A percentile compares a stretch with the other conserved stretches of the same genome.
These are phyloP conservation scores for Exophiala calicioides DNA, from an alignment of 2,329 filamentous ascomycete species.

Conservation along the genomic window DNA sequence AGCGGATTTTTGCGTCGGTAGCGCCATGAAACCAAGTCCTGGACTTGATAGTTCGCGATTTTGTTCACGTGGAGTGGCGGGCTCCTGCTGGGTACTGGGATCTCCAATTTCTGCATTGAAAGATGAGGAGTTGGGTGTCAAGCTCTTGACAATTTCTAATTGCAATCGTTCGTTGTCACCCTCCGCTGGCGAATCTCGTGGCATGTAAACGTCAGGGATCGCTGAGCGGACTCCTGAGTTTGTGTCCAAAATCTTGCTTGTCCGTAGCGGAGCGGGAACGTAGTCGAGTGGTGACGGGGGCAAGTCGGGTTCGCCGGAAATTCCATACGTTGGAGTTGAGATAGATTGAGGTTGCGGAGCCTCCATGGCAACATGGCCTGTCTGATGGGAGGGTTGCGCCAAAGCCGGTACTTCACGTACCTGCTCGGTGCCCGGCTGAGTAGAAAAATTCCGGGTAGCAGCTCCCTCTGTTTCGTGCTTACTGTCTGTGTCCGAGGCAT, in stretches of 20 bases:
- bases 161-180: conserved; percentile 48
- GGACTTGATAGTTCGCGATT: neutral
- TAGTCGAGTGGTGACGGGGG: conserved; percentile 27
- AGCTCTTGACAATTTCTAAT: conserved; percentile 51
- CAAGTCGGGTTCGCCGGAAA: conserved; percentile 7
- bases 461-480: conserved; percentile 45
- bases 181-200: conserved; percentile 40
- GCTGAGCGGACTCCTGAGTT: conserved; percentile 34
- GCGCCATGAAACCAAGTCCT: neutral
- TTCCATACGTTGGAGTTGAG: conserved; percentile 2
- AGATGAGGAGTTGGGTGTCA: conserved; percentile 38
- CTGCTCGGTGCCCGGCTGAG: neutral
- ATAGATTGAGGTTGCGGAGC: conserved; percentile 1
- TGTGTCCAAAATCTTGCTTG: conserved; percentile 16
- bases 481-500: conserved; percentile 38
- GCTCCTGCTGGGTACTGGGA: neutral
- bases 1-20: neutral
- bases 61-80: neutral
- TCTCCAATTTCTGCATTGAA: conserved; percentile 8
- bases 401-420: neutral
- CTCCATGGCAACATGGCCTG: too few relatives aligned
- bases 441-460: conserved; percentile 32
- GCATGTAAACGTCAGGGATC: conserved; percentile 37
- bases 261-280: conserved; percentile 30
- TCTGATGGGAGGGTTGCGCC: too few relatives aligned